phyloP scores from a whole-genome alignment of 2,329 filamentous ascomycete species.

The Aspergillus piperis region DNA sequence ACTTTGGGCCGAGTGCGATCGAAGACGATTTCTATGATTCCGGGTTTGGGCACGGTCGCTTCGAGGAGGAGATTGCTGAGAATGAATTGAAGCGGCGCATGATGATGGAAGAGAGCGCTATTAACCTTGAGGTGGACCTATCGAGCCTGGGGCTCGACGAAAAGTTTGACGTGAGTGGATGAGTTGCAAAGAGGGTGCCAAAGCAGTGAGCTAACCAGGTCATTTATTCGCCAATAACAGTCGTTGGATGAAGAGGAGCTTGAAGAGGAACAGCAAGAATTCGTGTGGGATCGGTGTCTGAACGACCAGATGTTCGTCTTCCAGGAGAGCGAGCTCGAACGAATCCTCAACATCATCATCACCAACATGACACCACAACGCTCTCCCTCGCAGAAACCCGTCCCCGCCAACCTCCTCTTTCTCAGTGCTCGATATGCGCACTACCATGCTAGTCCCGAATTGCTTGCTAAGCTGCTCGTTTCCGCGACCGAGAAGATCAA shows the following conservation, averaged over 20 bases:
- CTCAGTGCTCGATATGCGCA: conserved; percentile 93
- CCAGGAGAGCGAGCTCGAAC: conserved; percentile 87
- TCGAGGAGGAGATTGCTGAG: conserved; percentile 96
- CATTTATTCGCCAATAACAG: conserved; percentile 15
- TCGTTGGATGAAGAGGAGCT: conserved; percentile 80
- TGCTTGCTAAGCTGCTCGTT: conserved; percentile 76
- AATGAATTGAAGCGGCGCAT: conserved; percentile 85
- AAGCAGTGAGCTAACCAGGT: background rate
- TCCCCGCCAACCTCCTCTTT: conserved; percentile 96
- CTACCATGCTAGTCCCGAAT: conserved; percentile 86
- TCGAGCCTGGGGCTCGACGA: conserved; percentile 96
- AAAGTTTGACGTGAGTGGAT: conserved; percentile 73
- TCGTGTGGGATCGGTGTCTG: conserved; percentile 90
- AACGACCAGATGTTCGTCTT: conserved; percentile 99
- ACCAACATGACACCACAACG: conserved; percentile 97
- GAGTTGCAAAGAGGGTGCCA: background rate
- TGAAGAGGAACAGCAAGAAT: conserved; percentile 87
- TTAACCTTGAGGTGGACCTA: conserved; percentile 93
- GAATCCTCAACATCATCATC: conserved; percentile 92
- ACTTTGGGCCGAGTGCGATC: conserved; percentile 44
- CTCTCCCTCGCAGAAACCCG: conserved; percentile 94
- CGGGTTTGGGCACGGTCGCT: conserved; percentile 87
- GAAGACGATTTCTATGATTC: conserved; percentile 89
- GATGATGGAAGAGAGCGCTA: conserved; percentile 99
- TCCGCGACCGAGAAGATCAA: conserved; percentile 96